Evolutionary conservation across 1,284 basidiomycete species (phyloP).

Genomic region (Peniophora sp.): DNA sequence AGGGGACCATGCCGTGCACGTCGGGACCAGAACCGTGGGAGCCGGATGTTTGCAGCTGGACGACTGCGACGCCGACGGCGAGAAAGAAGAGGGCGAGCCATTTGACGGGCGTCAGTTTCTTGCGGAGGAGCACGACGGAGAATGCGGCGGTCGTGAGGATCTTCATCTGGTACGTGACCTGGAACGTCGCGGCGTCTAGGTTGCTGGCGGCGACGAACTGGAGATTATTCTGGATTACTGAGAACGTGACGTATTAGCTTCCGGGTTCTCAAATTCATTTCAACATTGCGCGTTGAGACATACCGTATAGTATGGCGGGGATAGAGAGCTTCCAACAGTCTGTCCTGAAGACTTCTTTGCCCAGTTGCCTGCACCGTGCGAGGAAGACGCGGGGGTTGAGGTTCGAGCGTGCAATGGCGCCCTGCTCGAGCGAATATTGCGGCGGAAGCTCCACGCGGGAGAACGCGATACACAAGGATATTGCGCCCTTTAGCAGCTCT

Average conservation of each 20-base stretch:
- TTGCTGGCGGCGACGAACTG: conserved; percentile 94
- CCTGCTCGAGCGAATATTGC: conserved; percentile 13
- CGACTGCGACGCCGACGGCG: conserved; percentile 85
- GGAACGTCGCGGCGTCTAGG: conserved; percentile 88
- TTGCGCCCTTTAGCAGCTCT: conserved; percentile 85
- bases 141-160: conserved; percentile 94
- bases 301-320: conserved; percentile 70
- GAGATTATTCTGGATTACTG: conserved; percentile 91
- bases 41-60: conserved; percentile 69
- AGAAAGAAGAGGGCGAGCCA: conserved; percentile 83
- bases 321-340: conserved; percentile 81
- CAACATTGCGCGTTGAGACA: conserved; percentile 5
- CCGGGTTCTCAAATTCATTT: no score
- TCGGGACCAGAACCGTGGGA: conserved; percentile 5
- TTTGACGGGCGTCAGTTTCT: conserved; percentile 62
- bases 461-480: conserved; percentile 70
- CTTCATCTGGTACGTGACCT: conserved; percentile 92
- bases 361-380: conserved; percentile 33
- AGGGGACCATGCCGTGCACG: conserved; percentile 59
- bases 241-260: background rate
- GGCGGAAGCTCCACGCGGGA: conserved; percentile 23
- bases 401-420: conserved; percentile 12
- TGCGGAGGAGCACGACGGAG: conserved; percentile 78
- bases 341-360: conserved; percentile 46
- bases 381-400: conserved; percentile 27